Percentiles rank a stretch among this genome's conserved stretches.
phyloP scores from a whole-genome alignment of 345 rosid species.

The Brassica carinata region DNA sequence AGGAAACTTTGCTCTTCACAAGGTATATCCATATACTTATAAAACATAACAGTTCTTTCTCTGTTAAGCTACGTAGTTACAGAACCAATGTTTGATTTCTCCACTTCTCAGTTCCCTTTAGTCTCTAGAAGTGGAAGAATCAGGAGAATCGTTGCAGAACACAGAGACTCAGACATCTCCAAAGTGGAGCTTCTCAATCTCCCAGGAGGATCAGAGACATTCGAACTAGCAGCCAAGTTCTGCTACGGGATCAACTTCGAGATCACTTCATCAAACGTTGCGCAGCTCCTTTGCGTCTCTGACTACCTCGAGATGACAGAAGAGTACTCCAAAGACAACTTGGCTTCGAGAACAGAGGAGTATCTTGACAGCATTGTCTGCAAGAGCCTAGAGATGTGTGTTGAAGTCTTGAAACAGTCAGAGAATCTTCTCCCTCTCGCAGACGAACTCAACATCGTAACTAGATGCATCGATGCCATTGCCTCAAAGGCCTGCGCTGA shows the following conservation, averaged over 20 bases:
- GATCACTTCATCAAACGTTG: slow-evolving; percentile 85
- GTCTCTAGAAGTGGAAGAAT: slow-evolving; percentile 91
- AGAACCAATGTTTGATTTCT: slow-evolving; percentile 2
- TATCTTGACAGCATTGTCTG: slow-evolving; percentile 82
- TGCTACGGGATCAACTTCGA: slow-evolving; percentile 92
- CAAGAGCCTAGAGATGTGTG: slow-evolving; percentile 87
- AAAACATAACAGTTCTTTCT: slow-evolving; percentile 4
- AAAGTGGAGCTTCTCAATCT: slow-evolving; percentile 89
- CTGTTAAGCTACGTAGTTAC: neutral
- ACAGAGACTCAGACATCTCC: slow-evolving; percentile 85
- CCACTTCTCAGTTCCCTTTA: slow-evolving; percentile 73
- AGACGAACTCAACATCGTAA: slow-evolving; percentile 74
- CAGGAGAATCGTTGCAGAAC: slow-evolving; percentile 79
- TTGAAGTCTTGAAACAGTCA: slow-evolving; percentile 84
- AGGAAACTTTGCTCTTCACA: slow-evolving; percentile 75
- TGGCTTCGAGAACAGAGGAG: slow-evolving; percentile 86
- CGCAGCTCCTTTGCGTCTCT: slow-evolving; percentile 76
- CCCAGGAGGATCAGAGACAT: slow-evolving; percentile 84
- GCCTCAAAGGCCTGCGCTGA: slow-evolving; percentile 91
- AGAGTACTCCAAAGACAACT: slow-evolving; percentile 84
- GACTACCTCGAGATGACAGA: slow-evolving; percentile 97
- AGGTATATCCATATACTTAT: slow-evolving; percentile 50
- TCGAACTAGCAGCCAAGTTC: slow-evolving; percentile 91
- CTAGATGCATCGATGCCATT: slow-evolving; percentile 87
- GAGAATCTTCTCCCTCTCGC: slow-evolving; percentile 91